Percentiles rank a stretch among this genome's conserved stretches.
These are phyloP conservation scores for Tylopilus felleus DNA, from an alignment of 768 basidiomycete species.

Conservation along the genomic window DNA sequence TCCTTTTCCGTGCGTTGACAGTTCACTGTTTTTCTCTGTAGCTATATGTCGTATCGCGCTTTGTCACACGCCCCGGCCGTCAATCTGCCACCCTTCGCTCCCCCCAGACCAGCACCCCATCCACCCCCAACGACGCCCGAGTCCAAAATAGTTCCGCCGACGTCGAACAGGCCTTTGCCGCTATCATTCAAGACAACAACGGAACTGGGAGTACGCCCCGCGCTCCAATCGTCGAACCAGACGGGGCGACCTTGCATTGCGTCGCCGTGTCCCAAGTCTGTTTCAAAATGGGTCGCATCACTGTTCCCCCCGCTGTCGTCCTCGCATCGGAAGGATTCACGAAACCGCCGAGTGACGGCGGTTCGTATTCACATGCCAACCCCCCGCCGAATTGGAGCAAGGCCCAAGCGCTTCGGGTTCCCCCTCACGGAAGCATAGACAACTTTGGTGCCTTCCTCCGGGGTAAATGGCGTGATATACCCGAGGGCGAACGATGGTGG, in stretches of 20 bases:
- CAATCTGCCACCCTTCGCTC: background rate
- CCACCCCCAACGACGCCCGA: slow-evolving; percentile 15
- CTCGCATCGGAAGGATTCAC: slow-evolving; percentile 59
- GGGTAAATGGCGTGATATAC: slow-evolving; percentile 61
- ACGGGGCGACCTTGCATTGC: slow-evolving; percentile 60
- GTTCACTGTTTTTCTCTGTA: slow-evolving; percentile 19
- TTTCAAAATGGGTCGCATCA: slow-evolving; percentile 70
- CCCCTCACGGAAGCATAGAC: slow-evolving; percentile 20
- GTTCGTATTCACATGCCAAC: slow-evolving; percentile 33
- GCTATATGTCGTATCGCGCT: slow-evolving; percentile 64
- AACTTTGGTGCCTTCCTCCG: slow-evolving; percentile 41
- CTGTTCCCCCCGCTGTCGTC: slow-evolving; percentile 64
- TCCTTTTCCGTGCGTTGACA: background rate
- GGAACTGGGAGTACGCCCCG: background rate
- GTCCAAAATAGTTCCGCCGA: slow-evolving; percentile 6
- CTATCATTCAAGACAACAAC: slow-evolving; percentile 3
- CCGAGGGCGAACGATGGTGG: slow-evolving; percentile 66
- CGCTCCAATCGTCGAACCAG: slow-evolving; percentile 28
- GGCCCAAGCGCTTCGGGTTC: slow-evolving; percentile 20
- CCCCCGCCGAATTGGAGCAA: slow-evolving; percentile 30
- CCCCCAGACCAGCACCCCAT: slow-evolving; percentile 28
- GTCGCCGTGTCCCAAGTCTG: slow-evolving; percentile 60
- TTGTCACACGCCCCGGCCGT: slow-evolving; percentile 50
- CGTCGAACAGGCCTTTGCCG: slow-evolving; percentile 15
- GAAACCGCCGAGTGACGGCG: slow-evolving; percentile 14